Percentiles rank a stretch among this genome's conserved stretches.
phyloP scores from a whole-genome alignment of 2,329 filamentous ascomycete genomes.

The Aspergillus quadricinctus region DNA sequence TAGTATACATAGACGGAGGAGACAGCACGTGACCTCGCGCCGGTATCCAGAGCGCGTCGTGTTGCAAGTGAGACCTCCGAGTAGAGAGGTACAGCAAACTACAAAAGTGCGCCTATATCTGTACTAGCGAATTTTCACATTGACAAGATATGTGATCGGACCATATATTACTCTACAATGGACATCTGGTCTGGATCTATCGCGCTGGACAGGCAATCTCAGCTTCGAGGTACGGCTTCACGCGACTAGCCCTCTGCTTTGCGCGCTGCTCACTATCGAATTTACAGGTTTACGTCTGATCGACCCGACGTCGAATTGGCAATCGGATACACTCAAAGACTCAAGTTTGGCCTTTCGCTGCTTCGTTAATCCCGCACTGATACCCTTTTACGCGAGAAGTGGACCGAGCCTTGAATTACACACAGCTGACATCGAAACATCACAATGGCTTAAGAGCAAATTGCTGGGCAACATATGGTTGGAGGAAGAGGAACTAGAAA shows the following conservation, averaged over 20 bases:
- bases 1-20: not conserved
- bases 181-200: constrained; percentile 37
- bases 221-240: constrained; percentile 27
- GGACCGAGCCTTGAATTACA: constrained; percentile 40
- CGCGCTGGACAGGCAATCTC: constrained; percentile 20
- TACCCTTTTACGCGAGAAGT: constrained; percentile 38
- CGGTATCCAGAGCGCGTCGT: constrained; percentile 5
- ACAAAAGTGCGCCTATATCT: not conserved
- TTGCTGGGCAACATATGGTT: constrained; percentile 33
- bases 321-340: constrained; percentile 31
- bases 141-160: constrained; percentile 11
- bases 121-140: constrained; percentile 1
- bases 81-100: not conserved
- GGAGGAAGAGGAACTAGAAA: constrained; percentile 29
- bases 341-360: constrained; percentile 29
- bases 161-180: constrained; percentile 23
- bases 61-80: not conserved
- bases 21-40: constrained; percentile 9
- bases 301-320: constrained; percentile 29
- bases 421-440: constrained; percentile 25
- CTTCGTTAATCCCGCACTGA: constrained; percentile 38
- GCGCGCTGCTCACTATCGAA: constrained; percentile 11
- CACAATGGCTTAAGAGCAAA: constrained; percentile 37
- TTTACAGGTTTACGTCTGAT: constrained; percentile 31
- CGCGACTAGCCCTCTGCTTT: constrained; percentile 3